Conservation (phyloP, 192 early-diverging fungal species). For the Rhizoclosmatium sp. region DNA sequence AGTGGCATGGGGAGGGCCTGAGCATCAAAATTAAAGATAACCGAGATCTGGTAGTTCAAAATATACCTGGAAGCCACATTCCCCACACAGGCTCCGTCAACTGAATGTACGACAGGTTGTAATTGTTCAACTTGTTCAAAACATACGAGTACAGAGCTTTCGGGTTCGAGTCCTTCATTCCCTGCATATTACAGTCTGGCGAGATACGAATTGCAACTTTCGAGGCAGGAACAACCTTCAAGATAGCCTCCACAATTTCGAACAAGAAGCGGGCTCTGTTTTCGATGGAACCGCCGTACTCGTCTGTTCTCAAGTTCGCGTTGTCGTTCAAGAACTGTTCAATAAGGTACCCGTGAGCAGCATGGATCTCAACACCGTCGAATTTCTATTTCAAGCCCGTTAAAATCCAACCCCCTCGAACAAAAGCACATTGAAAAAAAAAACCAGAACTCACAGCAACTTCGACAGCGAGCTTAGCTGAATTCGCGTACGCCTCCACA, state of each 20-base stretch:
- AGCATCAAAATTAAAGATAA: too few relatives aligned
- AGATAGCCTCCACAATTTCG: constrained; percentile 61
- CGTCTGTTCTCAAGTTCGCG: constrained; percentile 86
- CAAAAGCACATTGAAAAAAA: neutral
- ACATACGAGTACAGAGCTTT: constrained; percentile 47
- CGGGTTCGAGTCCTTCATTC: constrained; percentile 28
- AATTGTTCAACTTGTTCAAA: constrained; percentile 29
- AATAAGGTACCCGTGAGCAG: constrained; percentile 89
- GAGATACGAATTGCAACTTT: constrained; percentile 54
- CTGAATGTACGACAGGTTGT: constrained; percentile 49
- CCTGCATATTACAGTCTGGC: constrained; percentile 41
- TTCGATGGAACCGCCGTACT: constrained; percentile 91
- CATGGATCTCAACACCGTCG: constrained; percentile 40
- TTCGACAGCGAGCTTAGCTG: constrained; percentile 25
- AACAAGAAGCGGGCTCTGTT: constrained; percentile 83
- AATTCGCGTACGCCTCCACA: constrained; percentile 61
- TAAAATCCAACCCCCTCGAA: neutral
- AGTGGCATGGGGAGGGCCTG: constrained; percentile 39
- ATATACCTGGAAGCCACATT: constrained; percentile 18
- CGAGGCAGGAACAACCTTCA: constrained; percentile 42
- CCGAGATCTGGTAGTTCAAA: neutral
- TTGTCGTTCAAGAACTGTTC: constrained; percentile 81
- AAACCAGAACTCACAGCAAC: neutral
- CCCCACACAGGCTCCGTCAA: constrained; percentile 52
- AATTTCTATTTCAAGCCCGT: constrained; percentile 46